Percentiles rank a stretch among this genome's conserved stretches.
Evolutionary conservation across 495 filamentous ascomycete genomes (phyloP).

Genomic region (Hypoxylon fuscum): DNA sequence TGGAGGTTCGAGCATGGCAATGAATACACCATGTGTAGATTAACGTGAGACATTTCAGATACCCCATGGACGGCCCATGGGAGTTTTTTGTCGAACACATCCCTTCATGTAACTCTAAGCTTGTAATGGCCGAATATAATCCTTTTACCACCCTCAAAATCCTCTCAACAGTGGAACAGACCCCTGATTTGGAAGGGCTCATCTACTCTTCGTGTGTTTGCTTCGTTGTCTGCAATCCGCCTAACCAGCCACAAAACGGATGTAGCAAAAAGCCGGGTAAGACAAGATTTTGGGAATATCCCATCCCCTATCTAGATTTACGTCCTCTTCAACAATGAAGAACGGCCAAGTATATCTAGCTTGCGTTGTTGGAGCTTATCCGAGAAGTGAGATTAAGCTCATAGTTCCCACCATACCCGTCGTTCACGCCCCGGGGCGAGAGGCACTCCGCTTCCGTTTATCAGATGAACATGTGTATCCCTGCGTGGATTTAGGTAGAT

Average conservation of each 20-base stretch:
- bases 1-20: neutral
- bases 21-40: constrained; percentile 13
- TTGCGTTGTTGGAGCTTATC: neutral
- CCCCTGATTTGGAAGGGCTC: neutral
- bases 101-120: neutral
- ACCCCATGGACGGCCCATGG: neutral
- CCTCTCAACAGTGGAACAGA: neutral
- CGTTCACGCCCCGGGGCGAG: no score
- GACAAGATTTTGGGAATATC: neutral
- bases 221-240: constrained; percentile 18
- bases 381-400: no score
- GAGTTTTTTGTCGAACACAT: neutral
- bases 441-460: no score
- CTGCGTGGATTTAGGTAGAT: no score
- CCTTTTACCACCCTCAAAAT: constrained; percentile 2
- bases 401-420: no score
- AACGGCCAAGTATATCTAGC: no score
- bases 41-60: constrained; percentile 17
- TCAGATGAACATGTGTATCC: no score
- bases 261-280: constrained; percentile 8
- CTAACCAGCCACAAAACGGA: constrained; percentile 9
- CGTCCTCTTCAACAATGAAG: neutral
- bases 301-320: neutral
- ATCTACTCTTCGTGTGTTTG: constrained; percentile 15
- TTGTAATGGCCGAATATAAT: neutral